These are phyloP conservation scores for Candida pseudofarinosa DNA, from an alignment of 805 yeast species.

Conservation along the genomic window DNA sequence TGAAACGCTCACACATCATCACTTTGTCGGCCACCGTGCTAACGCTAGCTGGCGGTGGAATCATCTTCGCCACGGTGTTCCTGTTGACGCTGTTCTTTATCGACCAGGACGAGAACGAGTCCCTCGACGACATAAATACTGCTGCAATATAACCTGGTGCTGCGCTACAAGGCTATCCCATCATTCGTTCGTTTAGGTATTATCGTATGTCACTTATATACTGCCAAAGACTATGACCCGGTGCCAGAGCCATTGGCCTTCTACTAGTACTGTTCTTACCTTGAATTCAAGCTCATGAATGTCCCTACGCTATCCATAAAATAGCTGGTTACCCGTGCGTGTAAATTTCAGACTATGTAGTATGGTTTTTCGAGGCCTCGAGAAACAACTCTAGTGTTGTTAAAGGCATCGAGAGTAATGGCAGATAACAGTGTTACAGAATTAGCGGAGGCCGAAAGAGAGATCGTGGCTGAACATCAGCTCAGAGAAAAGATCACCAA, in stretches of 20 bases:
- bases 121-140: slow-evolving; percentile 18
- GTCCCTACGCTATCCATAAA: too few species aligned
- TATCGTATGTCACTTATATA: neutral
- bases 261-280: neutral
- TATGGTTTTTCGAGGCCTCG: neutral
- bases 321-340: neutral
- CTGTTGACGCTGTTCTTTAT: slow-evolving; percentile 79
- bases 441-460: slow-evolving; percentile 29
- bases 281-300: neutral
- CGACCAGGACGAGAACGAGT: slow-evolving; percentile 24
- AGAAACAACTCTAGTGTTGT: neutral
- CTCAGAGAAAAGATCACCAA: slow-evolving; percentile 59
- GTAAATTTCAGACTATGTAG: neutral
- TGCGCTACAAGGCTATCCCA: neutral
- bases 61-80: slow-evolving; percentile 80
- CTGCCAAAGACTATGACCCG: neutral
- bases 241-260: neutral
- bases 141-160: slow-evolving; percentile 18
- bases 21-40: slow-evolving; percentile 66
- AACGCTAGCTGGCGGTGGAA: slow-evolving; percentile 79
- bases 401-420: slow-evolving; percentile 4
- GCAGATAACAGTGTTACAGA: slow-evolving; percentile 10
- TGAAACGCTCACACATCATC: slow-evolving; percentile 72
- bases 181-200: too few species aligned
- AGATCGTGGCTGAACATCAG: slow-evolving; percentile 44